These are phyloP conservation scores for Hylodesmum podocarpum DNA, from an alignment of 306 rosid species.

Conservation along the genomic window DNA sequence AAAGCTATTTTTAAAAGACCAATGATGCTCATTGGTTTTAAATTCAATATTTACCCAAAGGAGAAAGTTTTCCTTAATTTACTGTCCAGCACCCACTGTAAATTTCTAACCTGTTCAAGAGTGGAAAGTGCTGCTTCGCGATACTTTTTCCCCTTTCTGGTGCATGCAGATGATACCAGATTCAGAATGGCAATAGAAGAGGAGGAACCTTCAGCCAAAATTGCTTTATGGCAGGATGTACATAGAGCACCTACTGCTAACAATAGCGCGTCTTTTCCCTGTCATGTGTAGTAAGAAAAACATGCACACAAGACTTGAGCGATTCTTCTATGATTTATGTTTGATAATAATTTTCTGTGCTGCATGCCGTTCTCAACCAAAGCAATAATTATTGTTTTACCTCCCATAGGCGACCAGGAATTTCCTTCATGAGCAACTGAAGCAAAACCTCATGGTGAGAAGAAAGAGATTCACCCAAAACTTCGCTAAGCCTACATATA, in stretches of 20 bases:
- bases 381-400: constrained; percentile 38
- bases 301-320: constrained; percentile 2
- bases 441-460: constrained; percentile 68
- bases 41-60: constrained; percentile 11
- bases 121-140: constrained; percentile 84
- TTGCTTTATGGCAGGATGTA: constrained; percentile 73
- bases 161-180: constrained; percentile 71
- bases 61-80: not conserved
- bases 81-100: constrained; percentile 15
- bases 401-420: constrained; percentile 98
- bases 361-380: constrained; percentile 4
- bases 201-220: constrained; percentile 52
- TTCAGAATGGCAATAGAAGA: constrained; percentile 69
- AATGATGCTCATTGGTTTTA: not conserved
- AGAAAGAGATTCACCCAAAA: constrained; percentile 85
- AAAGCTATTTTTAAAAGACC: not conserved
- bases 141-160: constrained; percentile 73
- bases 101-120: constrained; percentile 71
- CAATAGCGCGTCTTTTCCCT: constrained; percentile 91
- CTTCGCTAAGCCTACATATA: constrained; percentile 83
- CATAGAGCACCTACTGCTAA: constrained; percentile 78
- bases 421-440: constrained; percentile 81
- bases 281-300: constrained; percentile 35
- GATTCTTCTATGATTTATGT: not conserved
- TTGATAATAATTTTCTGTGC: constrained; percentile 1